phyloP scores from a whole-genome alignment of 768 basidiomycete species.

The Lyophyllum semitale region DNA sequence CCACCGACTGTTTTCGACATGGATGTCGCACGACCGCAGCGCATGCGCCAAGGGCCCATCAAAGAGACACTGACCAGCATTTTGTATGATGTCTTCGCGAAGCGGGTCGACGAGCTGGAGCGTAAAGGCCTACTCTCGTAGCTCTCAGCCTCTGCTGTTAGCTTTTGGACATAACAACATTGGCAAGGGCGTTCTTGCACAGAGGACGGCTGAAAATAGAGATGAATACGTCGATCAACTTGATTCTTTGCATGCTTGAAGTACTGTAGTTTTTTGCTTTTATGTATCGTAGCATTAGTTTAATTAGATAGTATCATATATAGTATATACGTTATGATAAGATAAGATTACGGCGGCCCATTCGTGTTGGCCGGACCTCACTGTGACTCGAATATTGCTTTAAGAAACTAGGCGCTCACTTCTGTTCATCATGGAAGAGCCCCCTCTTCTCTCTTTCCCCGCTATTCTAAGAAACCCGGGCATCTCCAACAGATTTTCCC shows the following conservation, averaged over 20 bases:
- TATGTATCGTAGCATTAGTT: background rate
- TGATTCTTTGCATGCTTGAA: background rate
- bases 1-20: slow-evolving; percentile 13
- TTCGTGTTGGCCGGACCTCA: background rate
- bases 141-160: background rate
- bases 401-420: background rate
- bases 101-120: slow-evolving; percentile 15
- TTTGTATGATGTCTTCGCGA: slow-evolving; percentile 20
- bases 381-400: slow-evolving; percentile 1
- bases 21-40: slow-evolving; percentile 21
- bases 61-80: slow-evolving; percentile 19
- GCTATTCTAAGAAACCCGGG: slow-evolving; percentile 64
- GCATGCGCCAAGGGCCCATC: slow-evolving; percentile 8
- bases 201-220: background rate
- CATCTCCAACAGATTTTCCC: slow-evolving; percentile 52
- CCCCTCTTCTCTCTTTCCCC: slow-evolving; percentile 70
- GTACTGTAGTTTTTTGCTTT: background rate
- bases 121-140: background rate
- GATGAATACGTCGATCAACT: background rate
- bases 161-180: background rate
- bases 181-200: background rate
- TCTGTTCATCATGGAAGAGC: slow-evolving; percentile 18
- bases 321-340: background rate
- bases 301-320: background rate
- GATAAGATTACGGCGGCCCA: background rate